Percentiles rank a stretch among this genome's conserved stretches.
These are phyloP conservation scores for Brassica carinata DNA, from an alignment of 345 rosid genomes.

Conservation along the genomic window DNA sequence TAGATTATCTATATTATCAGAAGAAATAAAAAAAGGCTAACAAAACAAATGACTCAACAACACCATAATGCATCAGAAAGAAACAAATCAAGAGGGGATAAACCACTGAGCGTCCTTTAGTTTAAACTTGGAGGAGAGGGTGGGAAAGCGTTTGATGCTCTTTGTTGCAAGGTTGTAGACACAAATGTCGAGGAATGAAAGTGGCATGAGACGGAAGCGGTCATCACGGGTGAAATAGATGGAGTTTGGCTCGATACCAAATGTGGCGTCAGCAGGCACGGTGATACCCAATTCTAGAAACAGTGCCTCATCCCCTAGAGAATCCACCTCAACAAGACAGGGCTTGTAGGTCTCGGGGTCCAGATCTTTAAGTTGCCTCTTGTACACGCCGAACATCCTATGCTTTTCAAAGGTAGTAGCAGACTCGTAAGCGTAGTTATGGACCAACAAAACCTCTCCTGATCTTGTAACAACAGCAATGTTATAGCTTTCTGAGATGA, in stretches of 20 bases:
- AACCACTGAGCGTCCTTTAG: slow-evolving; percentile 7
- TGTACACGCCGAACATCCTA: not conserved
- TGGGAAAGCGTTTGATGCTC: slow-evolving; percentile 2
- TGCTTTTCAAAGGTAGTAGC: not conserved
- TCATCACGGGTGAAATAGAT: not conserved
- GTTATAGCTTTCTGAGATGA: not conserved
- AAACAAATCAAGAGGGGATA: not conserved
- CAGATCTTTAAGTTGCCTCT: not conserved
- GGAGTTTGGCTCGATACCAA: slow-evolving; percentile 15
- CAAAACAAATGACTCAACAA: not conserved
- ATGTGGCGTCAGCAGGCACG: not conserved
- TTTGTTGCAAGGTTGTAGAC: slow-evolving; percentile 3
- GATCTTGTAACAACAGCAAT: slow-evolving; percentile 14
- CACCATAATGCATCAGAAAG: not conserved
- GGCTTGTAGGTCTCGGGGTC: not conserved
- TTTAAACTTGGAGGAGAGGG: not conserved
- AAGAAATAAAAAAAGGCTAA: not conserved
- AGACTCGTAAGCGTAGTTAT: not conserved
- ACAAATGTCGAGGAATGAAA: not conserved
- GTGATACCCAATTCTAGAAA: not conserved
- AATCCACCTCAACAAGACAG: not conserved
- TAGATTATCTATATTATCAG: not conserved
- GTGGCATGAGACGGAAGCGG: not conserved
- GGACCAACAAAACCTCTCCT: slow-evolving; percentile 10
- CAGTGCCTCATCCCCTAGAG: slow-evolving; percentile 4